phyloP scores from a whole-genome alignment of 805 yeast species.

The Schizosaccharomyces japonicus region DNA sequence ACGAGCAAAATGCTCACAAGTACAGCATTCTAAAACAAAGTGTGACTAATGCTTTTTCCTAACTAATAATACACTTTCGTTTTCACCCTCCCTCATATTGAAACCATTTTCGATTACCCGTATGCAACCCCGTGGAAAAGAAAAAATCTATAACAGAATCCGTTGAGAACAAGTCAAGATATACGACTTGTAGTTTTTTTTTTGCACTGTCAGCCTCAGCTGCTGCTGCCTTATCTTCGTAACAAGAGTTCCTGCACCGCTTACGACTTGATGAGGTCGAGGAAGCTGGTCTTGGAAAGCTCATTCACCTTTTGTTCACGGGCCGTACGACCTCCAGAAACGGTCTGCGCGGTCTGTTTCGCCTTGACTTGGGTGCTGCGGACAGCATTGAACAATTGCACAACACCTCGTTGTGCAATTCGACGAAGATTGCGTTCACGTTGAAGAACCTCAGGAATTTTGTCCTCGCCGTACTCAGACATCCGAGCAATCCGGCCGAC shows the following conservation, averaged over 20 bases:
- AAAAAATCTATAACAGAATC: not conserved
- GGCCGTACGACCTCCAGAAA: not conserved
- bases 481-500: not conserved
- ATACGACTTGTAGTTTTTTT: no score
- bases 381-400: conserved; percentile 56
- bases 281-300: conserved; percentile 66
- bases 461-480: conserved; percentile 22
- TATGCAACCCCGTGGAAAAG: not conserved
- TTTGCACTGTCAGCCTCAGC: no score
- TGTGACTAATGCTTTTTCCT: not conserved
- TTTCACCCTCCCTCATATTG: no score
- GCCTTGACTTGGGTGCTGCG: conserved; percentile 37
- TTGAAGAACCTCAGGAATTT: conserved; percentile 23
- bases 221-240: not conserved
- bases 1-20: no score
- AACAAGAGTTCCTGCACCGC: not conserved
- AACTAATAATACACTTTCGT: not conserved
- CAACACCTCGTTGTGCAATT: conserved; percentile 67
- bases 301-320: conserved; percentile 27
- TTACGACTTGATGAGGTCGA: conserved; percentile 37
- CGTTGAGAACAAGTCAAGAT: not conserved
- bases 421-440: conserved; percentile 46
- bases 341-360: not conserved
- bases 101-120: no score
- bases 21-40: not conserved